phyloP scores from a whole-genome alignment of 2,329 filamentous ascomycete genomes.

The Triangularia verruculosa region DNA sequence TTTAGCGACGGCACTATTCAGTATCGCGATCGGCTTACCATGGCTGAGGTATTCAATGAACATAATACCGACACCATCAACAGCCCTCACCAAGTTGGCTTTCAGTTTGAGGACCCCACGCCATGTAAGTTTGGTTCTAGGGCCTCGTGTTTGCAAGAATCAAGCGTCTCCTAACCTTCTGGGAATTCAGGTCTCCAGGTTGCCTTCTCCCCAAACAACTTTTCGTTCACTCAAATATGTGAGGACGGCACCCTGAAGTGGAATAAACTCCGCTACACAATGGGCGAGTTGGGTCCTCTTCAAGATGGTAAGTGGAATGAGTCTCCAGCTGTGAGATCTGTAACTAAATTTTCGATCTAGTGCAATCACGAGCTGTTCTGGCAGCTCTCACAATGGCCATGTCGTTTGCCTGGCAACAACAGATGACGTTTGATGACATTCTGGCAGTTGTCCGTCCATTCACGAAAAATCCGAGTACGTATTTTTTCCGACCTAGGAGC shows the following conservation, averaged over 20 bases:
- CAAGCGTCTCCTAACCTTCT: slow-evolving; percentile 19
- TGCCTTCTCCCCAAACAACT: slow-evolving; percentile 59
- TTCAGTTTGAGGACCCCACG: slow-evolving; percentile 64
- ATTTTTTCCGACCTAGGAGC: background rate
- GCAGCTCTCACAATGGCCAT: slow-evolving; percentile 57
- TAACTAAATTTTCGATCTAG: slow-evolving; percentile 34
- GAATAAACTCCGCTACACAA: slow-evolving; percentile 52
- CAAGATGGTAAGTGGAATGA: slow-evolving; percentile 45
- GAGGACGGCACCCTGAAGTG: slow-evolving; percentile 59
- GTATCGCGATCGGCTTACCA: slow-evolving; percentile 71
- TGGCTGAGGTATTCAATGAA: slow-evolving; percentile 65
- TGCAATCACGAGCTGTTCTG: slow-evolving; percentile 55
- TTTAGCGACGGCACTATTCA: slow-evolving; percentile 80
- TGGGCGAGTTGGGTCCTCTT: slow-evolving; percentile 47
- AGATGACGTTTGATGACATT: slow-evolving; percentile 65
- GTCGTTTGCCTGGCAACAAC: slow-evolving; percentile 44
- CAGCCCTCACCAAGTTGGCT: slow-evolving; percentile 73
- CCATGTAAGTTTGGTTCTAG: slow-evolving; percentile 51
- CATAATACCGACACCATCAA: slow-evolving; percentile 63
- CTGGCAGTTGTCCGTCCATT: slow-evolving; percentile 62
- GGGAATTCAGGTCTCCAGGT: slow-evolving; percentile 50
- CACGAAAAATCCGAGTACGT: slow-evolving; percentile 37
- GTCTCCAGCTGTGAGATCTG: background rate
- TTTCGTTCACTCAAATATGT: slow-evolving; percentile 55
- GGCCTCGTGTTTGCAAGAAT: background rate